Evolutionary conservation across 225 moss, liverwort and hornwort genomes (phyloP).

Genomic region (Lunularia cruciata): DNA sequence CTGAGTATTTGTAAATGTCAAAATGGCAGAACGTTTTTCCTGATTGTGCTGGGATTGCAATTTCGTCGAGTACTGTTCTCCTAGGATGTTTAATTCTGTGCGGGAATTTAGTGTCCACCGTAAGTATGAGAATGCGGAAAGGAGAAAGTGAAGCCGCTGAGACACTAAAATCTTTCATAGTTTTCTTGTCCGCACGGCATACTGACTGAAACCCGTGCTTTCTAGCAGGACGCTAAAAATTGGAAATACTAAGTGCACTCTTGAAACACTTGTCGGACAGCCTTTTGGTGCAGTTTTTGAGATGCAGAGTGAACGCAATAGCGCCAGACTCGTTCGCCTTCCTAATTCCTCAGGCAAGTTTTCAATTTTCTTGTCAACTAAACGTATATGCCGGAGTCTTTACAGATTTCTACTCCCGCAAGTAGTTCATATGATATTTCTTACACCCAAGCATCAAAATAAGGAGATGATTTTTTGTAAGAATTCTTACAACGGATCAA

Average conservation of each 20-base stretch:
- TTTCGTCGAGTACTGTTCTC: not conserved
- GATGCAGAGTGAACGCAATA: slow-evolving; percentile 61
- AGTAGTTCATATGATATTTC: too few relatives aligned
- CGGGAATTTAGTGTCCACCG: not conserved
- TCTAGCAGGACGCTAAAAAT: slow-evolving; percentile 74
- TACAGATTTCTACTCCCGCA: too few relatives aligned
- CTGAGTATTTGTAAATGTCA: too few relatives aligned
- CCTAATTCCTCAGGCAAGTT: slow-evolving; percentile 55
- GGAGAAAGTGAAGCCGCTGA: too few relatives aligned
- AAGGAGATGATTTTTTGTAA: not conserved
- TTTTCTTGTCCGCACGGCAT: too few relatives aligned
- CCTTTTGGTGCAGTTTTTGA: slow-evolving; percentile 89
- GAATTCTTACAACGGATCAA: too few relatives aligned
- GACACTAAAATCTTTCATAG: too few relatives aligned
- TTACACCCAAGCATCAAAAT: too few relatives aligned
- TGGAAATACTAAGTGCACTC: slow-evolving; percentile 68
- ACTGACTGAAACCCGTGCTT: too few relatives aligned
- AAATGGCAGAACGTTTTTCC: too few relatives aligned
- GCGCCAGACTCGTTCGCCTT: slow-evolving; percentile 57
- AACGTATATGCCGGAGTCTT: too few relatives aligned
- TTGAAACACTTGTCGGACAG: slow-evolving; percentile 76
- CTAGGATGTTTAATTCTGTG: not conserved
- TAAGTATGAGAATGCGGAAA: not conserved
- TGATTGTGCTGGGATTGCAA: not conserved
- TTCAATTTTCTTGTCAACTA: too few relatives aligned